Evolutionary conservation across 805 yeast species (phyloP), one percentile per base, ranked within the genome.

Genomic region (Metschnikowia orientalis): DNA sequence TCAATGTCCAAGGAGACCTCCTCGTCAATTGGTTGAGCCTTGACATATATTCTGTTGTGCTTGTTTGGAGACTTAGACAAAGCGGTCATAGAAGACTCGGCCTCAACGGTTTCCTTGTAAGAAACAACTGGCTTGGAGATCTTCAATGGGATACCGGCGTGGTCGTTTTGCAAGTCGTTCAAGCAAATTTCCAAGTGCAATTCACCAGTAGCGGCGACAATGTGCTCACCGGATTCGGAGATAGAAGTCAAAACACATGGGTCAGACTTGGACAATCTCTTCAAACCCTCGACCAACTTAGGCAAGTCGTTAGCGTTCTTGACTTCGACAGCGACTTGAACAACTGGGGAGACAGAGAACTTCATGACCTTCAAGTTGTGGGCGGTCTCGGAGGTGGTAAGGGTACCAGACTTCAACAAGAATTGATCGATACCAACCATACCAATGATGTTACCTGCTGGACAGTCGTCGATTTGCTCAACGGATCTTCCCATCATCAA

Each of bases 361-460:
- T 89, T 90, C 98, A 90, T 90, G 63, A 90, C 97, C 86, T 87
- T 89, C 88, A 90, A 76, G 92, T 90, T 90, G 92, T 92, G 97
- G 56, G 98, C 84, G 58, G 86, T 71, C 69, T 92, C 97, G 65
- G 73, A 97, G 69, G 97, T 90, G 76, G 98, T 92, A 63, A 90
- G 75, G 61, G 98, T 90, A 88, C 97, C 98, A 62, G 95, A 85
- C 79, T 90, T 90, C 74, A 90, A 85, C 76, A 90, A 84, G 86
- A 89, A 90, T 81, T 90, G 98, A 76, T 90, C 98, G 61, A 90
- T 85, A 89, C 98, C 98, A 61, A 90, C 97, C 69, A 90, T 77
- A 88, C 97, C 98, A 66, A 89, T 80, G 82, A 90, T 90, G 95
- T 90, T 90, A 86, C 98, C 98, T 59, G 97, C 97, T 69, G 98